These are phyloP conservation scores for Crithidia acanthocephali DNA, from an alignment of 208 protist genomes.

Conservation along the genomic window DNA sequence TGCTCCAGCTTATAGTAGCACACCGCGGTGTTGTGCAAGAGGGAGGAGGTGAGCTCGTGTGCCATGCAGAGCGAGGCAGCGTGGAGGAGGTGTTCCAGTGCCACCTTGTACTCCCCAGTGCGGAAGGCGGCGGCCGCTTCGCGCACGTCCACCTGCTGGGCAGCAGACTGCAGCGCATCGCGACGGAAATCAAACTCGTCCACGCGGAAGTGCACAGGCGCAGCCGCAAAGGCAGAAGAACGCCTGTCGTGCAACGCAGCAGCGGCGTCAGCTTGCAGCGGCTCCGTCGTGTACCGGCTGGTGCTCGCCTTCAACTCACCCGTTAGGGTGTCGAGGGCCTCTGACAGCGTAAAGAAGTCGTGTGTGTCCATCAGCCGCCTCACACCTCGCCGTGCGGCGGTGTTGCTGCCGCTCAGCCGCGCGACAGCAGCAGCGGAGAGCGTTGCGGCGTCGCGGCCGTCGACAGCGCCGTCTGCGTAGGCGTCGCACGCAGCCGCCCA, in stretches of 20 bases:
- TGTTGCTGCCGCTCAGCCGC: neutral
- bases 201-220: neutral
- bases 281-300: neutral
- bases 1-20: slow-evolving; percentile 63
- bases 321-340: slow-evolving; percentile 50
- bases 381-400: slow-evolving; percentile 1
- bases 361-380: slow-evolving; percentile 34
- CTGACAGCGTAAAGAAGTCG: slow-evolving; percentile 60
- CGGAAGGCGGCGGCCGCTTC: slow-evolving; percentile 24
- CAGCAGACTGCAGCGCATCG: slow-evolving; percentile 14
- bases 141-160: neutral
- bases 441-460: neutral
- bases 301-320: slow-evolving; percentile 21
- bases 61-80: slow-evolving; percentile 22
- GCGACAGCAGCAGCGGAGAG: neutral
- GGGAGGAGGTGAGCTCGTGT: slow-evolving; percentile 29
- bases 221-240: neutral
- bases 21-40: slow-evolving; percentile 60
- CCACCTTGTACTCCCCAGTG: slow-evolving; percentile 18
- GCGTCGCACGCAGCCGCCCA: slow-evolving; percentile 15
- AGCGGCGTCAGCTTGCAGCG: neutral
- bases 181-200: slow-evolving; percentile 34
- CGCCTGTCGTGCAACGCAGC: neutral
- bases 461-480: neutral
- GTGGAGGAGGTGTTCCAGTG: slow-evolving; percentile 21